Evolutionary conservation across 129 eudicot genomes (phyloP).

Genomic region (Logfia minima): DNA sequence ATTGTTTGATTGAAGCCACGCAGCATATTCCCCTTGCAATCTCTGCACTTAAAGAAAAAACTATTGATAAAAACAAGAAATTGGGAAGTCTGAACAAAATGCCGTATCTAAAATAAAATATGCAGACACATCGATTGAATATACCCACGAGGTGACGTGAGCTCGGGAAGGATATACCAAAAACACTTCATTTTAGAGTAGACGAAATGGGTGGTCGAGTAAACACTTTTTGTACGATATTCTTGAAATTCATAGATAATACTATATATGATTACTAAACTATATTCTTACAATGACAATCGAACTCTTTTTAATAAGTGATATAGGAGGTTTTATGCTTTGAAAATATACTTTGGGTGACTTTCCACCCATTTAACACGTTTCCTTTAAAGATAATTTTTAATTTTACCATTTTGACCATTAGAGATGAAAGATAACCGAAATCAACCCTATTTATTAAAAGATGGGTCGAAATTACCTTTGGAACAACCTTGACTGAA

Average conservation of each 20-base stretch:
- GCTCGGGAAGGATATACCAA: background rate
- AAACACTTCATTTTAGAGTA: too few species aligned
- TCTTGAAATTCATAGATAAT: too few species aligned
- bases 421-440: background rate
- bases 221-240: too few species aligned
- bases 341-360: background rate
- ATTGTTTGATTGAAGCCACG: slow-evolving; percentile 74
- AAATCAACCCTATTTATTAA: background rate
- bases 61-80: background rate
- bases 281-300: too few species aligned
- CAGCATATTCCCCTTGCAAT: slow-evolving; percentile 51
- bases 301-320: too few species aligned
- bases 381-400: background rate
- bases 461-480: background rate
- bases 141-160: background rate
- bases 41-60: slow-evolving; percentile 37
- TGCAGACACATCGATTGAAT: background rate
- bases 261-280: too few species aligned
- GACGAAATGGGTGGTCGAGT: too few species aligned
- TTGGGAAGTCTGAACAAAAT: slow-evolving; percentile 11
- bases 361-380: background rate
- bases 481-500: background rate
- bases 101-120: background rate
- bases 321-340: background rate
- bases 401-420: background rate